These are phyloP conservation scores for Uronychia setigera DNA, from an alignment of 73 alveolate genomes.

Conservation along the genomic window DNA sequence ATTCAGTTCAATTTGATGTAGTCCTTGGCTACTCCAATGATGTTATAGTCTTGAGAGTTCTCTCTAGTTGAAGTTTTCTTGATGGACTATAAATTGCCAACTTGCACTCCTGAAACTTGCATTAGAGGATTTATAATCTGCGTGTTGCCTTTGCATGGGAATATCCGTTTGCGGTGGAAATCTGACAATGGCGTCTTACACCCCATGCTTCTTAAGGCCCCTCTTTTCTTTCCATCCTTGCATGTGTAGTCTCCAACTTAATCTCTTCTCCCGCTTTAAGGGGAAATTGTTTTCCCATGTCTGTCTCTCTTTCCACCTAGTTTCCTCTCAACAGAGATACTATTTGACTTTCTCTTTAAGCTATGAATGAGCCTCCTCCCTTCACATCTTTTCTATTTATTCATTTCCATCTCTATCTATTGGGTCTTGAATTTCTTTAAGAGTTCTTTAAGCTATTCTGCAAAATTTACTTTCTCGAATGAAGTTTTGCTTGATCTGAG, in stretches of 20 bases:
- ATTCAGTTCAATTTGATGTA: background rate
- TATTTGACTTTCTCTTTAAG: background rate
- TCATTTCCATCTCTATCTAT: background rate
- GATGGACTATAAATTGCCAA: background rate
- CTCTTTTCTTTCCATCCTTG: background rate
- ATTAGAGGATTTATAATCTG: background rate
- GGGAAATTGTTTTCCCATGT: background rate
- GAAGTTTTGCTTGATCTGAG: background rate
- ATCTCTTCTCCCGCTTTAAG: no score
- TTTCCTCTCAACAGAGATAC: background rate
- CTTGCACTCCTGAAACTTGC: background rate
- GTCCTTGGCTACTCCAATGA: background rate
- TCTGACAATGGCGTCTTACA: background rate
- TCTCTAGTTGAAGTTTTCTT: background rate
- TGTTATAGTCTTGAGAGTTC: background rate
- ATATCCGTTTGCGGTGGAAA: background rate
- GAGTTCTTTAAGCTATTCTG: background rate
- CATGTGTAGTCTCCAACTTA: no score
- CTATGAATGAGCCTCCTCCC: no score
- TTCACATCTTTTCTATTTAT: no score
- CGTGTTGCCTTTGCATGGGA: background rate
- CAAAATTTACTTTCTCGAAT: background rate
- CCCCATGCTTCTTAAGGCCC: background rate
- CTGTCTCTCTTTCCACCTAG: background rate
- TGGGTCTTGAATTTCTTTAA: background rate